phyloP scores from a whole-genome alignment of 805 yeast genomes.

The Kodamaea neixiangensis region DNA sequence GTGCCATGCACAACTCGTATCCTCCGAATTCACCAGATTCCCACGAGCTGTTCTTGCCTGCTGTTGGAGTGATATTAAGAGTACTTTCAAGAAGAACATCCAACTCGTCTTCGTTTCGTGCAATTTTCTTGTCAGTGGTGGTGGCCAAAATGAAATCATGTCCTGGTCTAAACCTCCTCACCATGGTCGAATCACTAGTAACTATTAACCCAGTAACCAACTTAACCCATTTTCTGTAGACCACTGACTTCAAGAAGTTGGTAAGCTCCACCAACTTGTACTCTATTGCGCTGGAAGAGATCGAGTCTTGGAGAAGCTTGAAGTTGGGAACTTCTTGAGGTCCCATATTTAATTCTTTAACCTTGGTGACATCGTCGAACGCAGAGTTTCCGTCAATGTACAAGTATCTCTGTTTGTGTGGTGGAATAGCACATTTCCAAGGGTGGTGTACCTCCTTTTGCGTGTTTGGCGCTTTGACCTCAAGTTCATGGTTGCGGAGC shows the following conservation, averaged over 20 bases:
- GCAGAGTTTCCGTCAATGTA: conserved; percentile 64
- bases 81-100: conserved; percentile 73
- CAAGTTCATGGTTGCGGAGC: conserved; percentile 61
- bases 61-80: conserved; percentile 73
- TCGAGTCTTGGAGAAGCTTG: conserved; percentile 12
- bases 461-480: conserved; percentile 56
- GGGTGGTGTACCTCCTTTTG: conserved; percentile 62
- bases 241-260: conserved; percentile 55
- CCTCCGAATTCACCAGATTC: conserved; percentile 91
- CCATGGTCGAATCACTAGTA: conserved; percentile 64
- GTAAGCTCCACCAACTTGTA: conserved; percentile 54
- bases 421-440: conserved; percentile 92
- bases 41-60: conserved; percentile 65
- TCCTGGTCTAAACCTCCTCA: conserved; percentile 93
- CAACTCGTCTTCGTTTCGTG: conserved; percentile 37
- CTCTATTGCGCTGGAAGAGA: conserved; percentile 26
- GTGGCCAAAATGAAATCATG: conserved; percentile 92
- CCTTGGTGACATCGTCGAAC: conserved; percentile 5
- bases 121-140: conserved; percentile 42
- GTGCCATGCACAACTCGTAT: conserved; percentile 86
- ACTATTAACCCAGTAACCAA: conserved; percentile 62
- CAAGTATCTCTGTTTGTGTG: conserved; percentile 86
- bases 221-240: conserved; percentile 71
- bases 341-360: conserved; percentile 36
- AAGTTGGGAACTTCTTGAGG: conserved; percentile 63